phyloP scores from a whole-genome alignment of 176 grass and related monocot species.

The Eleusine coracana region DNA sequence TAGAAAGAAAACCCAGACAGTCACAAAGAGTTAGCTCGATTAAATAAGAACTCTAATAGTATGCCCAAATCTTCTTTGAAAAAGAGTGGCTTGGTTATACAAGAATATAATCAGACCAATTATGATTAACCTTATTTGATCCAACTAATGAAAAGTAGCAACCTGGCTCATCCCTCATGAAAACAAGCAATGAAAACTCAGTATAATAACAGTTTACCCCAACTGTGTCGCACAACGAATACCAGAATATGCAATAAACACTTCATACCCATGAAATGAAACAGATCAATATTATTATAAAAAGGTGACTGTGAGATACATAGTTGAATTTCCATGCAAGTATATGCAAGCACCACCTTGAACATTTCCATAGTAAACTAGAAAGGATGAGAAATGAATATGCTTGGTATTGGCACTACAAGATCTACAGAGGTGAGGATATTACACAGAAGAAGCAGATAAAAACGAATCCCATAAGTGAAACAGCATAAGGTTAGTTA shows the following conservation, averaged over 20 bases:
- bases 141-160: slow-evolving; percentile 2
- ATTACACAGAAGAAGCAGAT: slow-evolving; percentile 16
- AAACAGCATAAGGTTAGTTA: background rate
- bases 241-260: background rate
- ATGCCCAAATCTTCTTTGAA: slow-evolving; percentile 11
- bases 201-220: background rate
- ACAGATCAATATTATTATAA: background rate
- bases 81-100: slow-evolving; percentile 16
- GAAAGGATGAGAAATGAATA: slow-evolving; percentile 9
- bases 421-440: slow-evolving; percentile 1
- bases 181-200: slow-evolving; percentile 19
- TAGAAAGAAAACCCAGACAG: slow-evolving; percentile 28
- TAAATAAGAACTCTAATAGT: slow-evolving; percentile 27
- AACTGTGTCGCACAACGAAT: background rate
- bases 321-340: background rate
- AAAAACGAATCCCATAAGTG: slow-evolving; percentile 13
- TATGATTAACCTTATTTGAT: background rate
- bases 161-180: background rate
- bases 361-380: slow-evolving; percentile 14
- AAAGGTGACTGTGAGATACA: slow-evolving; percentile 22
- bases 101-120: slow-evolving; percentile 3
- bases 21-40: slow-evolving; percentile 24
- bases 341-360: background rate
- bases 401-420: slow-evolving; percentile 22
- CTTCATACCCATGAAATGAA: background rate